phyloP scores from a whole-genome alignment of 1,139 yeast genomes.

The Kurtzmaniella quercitrusa region DNA sequence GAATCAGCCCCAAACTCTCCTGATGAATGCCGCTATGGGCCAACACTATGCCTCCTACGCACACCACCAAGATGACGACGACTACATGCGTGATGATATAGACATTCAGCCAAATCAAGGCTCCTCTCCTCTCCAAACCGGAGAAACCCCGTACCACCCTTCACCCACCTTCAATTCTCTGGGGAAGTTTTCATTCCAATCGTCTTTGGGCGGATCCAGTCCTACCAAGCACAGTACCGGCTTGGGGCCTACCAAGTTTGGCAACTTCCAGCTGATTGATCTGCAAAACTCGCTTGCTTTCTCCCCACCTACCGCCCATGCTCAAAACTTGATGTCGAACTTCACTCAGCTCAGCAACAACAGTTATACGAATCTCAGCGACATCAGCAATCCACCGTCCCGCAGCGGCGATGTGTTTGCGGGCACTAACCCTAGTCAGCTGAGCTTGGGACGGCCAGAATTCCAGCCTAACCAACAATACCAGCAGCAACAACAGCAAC shows the following conservation, averaged over 20 bases:
- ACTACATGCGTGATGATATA: not conserved
- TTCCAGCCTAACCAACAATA: constrained; percentile 8
- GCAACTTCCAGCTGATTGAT: constrained; percentile 37
- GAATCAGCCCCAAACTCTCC: not conserved
- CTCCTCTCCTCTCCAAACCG: constrained; percentile 8
- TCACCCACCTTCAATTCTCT: constrained; percentile 22
- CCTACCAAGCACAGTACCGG: constrained; percentile 2
- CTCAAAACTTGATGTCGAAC: constrained; percentile 11
- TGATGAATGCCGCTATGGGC: not conserved
- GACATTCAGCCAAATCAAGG: constrained; percentile 7
- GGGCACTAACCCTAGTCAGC: constrained; percentile 4
- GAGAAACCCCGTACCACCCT: constrained; percentile 11
- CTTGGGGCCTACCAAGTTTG: constrained; percentile 4
- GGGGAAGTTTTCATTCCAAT: constrained; percentile 7
- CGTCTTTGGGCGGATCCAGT: constrained; percentile 5
- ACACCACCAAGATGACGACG: constrained; percentile 11
- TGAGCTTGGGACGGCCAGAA: constrained; percentile 7
- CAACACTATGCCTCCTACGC: not conserved
- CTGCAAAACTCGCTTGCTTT: constrained; percentile 30
- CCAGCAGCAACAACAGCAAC: constrained; percentile 6
- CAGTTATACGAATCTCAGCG: constrained; percentile 39
- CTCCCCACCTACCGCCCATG: constrained; percentile 31
- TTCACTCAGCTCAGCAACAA: constrained; percentile 42
- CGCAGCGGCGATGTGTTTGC: constrained; percentile 4
- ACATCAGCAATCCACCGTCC: constrained; percentile 25